Evolutionary conservation across 306 rosid genomes (phyloP).

Genomic region (Glycyrrhiza uralensis): DNA sequence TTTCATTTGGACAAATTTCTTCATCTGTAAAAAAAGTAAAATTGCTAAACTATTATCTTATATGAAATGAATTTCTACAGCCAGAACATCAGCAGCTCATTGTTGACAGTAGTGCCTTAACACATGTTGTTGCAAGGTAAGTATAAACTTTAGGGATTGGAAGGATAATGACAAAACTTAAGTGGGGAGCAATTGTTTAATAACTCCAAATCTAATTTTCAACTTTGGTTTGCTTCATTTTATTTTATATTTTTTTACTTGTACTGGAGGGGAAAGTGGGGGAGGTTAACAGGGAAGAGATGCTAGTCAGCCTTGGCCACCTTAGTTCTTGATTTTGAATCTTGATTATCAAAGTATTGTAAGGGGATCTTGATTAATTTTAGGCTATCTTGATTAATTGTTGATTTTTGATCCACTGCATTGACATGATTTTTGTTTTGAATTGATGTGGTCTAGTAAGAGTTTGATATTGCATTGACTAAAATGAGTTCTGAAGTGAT

Average conservation of each 20-base stretch:
- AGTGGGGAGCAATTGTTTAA: background rate
- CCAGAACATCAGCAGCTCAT: slow-evolving; percentile 97
- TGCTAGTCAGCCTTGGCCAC: no score
- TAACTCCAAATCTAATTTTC: background rate
- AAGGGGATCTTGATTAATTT: no score
- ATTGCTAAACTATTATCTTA: slow-evolving; percentile 37
- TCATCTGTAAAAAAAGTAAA: background rate
- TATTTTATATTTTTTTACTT: slow-evolving; percentile 5
- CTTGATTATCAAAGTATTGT: no score
- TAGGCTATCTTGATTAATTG: no score
- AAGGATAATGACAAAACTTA: background rate
- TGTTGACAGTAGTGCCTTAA: slow-evolving; percentile 80
- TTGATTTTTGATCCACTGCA: no score
- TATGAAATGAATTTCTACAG: slow-evolving; percentile 57
- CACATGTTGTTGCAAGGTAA: slow-evolving; percentile 89
- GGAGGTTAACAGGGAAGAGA: background rate
- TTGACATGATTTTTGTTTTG: no score
- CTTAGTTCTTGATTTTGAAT: no score
- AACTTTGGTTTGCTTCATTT: background rate
- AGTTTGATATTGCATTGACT: slow-evolving; percentile 17
- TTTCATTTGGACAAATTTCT: background rate
- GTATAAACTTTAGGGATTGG: background rate
- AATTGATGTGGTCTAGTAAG: no score
- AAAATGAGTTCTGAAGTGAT: no score
- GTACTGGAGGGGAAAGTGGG: background rate